Conservation (phyloP, 768 basidiomycete genomes). For the Naganishia antarctica region DNA sequence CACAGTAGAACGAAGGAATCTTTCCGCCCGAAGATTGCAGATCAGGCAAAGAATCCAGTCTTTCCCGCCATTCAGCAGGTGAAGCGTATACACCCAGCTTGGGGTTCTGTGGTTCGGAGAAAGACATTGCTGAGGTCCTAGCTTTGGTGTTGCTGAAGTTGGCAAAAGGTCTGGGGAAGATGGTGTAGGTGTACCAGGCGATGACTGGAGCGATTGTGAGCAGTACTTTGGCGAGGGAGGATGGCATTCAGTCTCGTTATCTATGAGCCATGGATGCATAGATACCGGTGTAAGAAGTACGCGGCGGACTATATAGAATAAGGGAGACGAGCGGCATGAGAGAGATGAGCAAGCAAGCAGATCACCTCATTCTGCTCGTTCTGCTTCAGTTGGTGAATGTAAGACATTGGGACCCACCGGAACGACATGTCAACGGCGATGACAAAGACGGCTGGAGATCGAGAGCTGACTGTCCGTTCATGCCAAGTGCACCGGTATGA, state of each 20-base stretch:
- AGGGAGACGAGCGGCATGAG: too few relatives aligned
- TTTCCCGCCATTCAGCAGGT: slow-evolving; percentile 5
- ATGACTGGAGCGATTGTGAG: neutral
- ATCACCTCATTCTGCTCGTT: neutral
- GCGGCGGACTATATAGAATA: too few relatives aligned
- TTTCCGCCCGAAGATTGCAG: neutral
- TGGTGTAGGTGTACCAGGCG: slow-evolving; percentile 14
- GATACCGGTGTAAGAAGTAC: too few relatives aligned
- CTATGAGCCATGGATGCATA: too few relatives aligned
- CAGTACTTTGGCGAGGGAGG: slow-evolving; percentile 4
- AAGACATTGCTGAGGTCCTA: neutral
- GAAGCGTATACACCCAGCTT: slow-evolving; percentile 13
- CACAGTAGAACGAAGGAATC: slow-evolving; percentile 22
- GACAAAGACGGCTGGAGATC: too few relatives aligned
- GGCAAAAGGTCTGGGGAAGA: neutral
- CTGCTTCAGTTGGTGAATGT: neutral
- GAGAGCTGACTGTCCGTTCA: too few relatives aligned
- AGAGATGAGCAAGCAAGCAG: neutral
- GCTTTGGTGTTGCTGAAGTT: neutral
- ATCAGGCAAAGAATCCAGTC: slow-evolving; percentile 2
- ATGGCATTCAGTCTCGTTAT: neutral
- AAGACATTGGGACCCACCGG: too few relatives aligned
- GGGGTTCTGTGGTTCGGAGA: slow-evolving; percentile 8
- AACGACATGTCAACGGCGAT: too few relatives aligned
- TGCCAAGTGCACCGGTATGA: too few relatives aligned